Conservation (phyloP, 2,329 filamentous ascomycete genomes). For the Didymella arachidicola region DNA sequence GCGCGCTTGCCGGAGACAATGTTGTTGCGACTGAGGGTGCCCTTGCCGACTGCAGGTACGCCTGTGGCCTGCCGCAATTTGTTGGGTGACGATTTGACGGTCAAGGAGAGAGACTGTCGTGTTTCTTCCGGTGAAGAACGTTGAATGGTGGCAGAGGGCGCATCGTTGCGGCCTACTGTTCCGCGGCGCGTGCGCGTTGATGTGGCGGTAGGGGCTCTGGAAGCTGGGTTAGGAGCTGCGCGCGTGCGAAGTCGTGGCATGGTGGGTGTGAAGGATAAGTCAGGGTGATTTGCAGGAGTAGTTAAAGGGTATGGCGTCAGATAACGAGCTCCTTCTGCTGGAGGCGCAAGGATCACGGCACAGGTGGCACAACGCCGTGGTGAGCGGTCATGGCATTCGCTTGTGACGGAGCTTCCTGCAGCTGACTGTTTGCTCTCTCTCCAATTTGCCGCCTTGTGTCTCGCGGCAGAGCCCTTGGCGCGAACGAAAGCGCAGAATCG, state of each 20-base stretch:
- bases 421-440: conserved; percentile 19
- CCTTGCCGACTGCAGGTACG: conserved; percentile 37
- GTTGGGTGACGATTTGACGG: conserved; percentile 59
- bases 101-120: conserved; percentile 57
- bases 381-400: conserved; percentile 29
- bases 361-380: conserved; percentile 32
- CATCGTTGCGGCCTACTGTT: conserved; percentile 39
- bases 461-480: conserved; percentile 32
- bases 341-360: conserved; percentile 29
- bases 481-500: conserved; percentile 23
- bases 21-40: conserved; percentile 46
- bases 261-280: conserved; percentile 26
- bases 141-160: conserved; percentile 49
- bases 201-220: conserved; percentile 48
- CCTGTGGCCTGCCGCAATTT: conserved; percentile 59
- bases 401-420: conserved; percentile 16
- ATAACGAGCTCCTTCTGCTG: conserved; percentile 19
- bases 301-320: conserved; percentile 25
- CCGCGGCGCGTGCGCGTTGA: conserved; percentile 50
- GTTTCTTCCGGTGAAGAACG: conserved; percentile 53
- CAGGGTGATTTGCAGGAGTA: conserved; percentile 1
- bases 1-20: conserved; percentile 51
- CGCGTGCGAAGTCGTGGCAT: conserved; percentile 51
- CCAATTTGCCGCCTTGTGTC: conserved; percentile 25
- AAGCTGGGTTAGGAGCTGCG: conserved; percentile 42